Evolutionary conservation across 495 filamentous ascomycete species (phyloP), one percentile per base, ranked within the genome.

Genomic region (Stereocaulon alpinum): DNA sequence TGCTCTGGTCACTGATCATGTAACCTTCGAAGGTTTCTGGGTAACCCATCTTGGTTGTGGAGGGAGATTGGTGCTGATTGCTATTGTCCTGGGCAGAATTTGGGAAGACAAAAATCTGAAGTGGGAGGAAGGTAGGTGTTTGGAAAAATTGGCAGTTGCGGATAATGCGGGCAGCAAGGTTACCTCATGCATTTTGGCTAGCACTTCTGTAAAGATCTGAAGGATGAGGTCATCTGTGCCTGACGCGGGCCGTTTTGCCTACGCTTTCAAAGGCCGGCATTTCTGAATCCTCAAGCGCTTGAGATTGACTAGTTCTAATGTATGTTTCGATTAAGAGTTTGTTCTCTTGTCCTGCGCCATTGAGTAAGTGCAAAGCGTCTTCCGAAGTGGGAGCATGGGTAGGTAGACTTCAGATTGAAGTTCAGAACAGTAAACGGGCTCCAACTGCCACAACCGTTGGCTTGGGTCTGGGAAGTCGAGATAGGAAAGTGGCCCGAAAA

Each of bases 1-100:
- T 78, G 32, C 81, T 74, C 48, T 77, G 73, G 67, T 77, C 75
- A 56, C 83, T 74, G 67, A 87, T 78, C 75, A 84, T 80, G 73
- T 88, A 91, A 55, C 88, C 87, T 63, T 84, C 77, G 51, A 89
- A 86, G 63, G 82, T 82, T 44, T 90, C 85, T 66, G 87, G 88
- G 70, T 90, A 90, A 61, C 77, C 76, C 87, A 89, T 88, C n/a
- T 70, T 79, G 61, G 44, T 22, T 57, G 59, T 34, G 11, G 58
- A 52, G 15, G 20, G 56, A n/a, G 15, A 20, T 27, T 58, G 29
- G 17, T 58, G 2, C 6, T 11, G 15, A 40, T 27, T 50, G 45
- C 11, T 37, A 12, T 55, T 45, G 10, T 4, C 7, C 9, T 27
- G 2, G 10, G 15, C 14, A 53, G 2, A 37, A 29, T 3, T n/a